These are phyloP conservation scores for Rhytidhysteron rufulum DNA, from an alignment of 2,329 filamentous ascomycete genomes.

Conservation along the genomic window DNA sequence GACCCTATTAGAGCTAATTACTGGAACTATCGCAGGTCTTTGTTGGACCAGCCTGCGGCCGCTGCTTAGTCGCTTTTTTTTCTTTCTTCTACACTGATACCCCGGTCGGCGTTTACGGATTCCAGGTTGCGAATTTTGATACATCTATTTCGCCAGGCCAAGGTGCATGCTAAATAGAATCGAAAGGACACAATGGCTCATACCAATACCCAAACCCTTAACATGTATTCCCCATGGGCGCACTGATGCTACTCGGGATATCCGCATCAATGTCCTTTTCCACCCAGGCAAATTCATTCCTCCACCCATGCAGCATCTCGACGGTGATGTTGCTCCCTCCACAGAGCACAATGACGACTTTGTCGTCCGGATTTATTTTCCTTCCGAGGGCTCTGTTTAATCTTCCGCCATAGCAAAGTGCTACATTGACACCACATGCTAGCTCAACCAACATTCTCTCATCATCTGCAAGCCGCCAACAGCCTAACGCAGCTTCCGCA, in stretches of 20 bases:
- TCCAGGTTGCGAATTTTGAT: too few relatives aligned
- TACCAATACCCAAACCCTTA: background rate
- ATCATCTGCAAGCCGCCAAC: slow-evolving; percentile 74
- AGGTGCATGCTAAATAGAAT: too few relatives aligned
- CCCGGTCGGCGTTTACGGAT: slow-evolving; percentile 20
- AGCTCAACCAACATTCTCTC: slow-evolving; percentile 77
- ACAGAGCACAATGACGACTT: slow-evolving; percentile 81
- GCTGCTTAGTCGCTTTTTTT: slow-evolving; percentile 14
- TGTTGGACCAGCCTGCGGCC: slow-evolving; percentile 22
- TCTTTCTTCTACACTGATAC: slow-evolving; percentile 11
- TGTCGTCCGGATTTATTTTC: slow-evolving; percentile 60
- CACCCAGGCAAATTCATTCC: slow-evolving; percentile 33
- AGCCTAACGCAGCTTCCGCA: slow-evolving; percentile 74
- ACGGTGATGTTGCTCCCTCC: slow-evolving; percentile 57
- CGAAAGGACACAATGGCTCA: background rate
- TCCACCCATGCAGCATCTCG: slow-evolving; percentile 49
- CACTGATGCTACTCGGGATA: slow-evolving; percentile 6
- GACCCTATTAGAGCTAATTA: slow-evolving; percentile 89
- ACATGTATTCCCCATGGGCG: background rate
- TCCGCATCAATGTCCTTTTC: slow-evolving; percentile 7
- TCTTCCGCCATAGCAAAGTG: slow-evolving; percentile 60
- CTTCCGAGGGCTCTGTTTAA: slow-evolving; percentile 59
- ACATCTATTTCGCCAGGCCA: too few relatives aligned
- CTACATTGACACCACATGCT: slow-evolving; percentile 78
- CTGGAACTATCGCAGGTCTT: slow-evolving; percentile 71